Evolutionary conservation across 2,329 filamentous ascomycete species (phyloP).

Genomic region (Trichoderma atroviride): DNA sequence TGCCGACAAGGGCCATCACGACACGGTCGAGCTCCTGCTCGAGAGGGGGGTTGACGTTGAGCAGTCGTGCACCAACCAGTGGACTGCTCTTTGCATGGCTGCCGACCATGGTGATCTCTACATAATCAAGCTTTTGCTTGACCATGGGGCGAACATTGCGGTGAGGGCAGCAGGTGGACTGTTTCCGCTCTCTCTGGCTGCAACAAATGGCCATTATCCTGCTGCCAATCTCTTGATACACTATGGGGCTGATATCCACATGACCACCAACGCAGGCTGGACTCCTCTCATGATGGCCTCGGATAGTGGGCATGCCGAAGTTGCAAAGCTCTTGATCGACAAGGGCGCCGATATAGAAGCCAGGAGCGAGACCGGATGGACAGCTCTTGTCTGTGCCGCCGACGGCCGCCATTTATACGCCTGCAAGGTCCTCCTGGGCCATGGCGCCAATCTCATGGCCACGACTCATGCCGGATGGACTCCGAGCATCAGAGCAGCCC

Average conservation of each 20-base stretch:
- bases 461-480: slow-evolving; percentile 9
- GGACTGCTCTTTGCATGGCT: slow-evolving; percentile 25
- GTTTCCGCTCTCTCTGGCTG: slow-evolving; percentile 17
- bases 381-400: slow-evolving; percentile 21
- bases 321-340: slow-evolving; percentile 21
- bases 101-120: slow-evolving; percentile 13
- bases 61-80: neutral
- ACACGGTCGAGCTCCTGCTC: slow-evolving; percentile 5
- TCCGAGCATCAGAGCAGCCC: slow-evolving; percentile 18
- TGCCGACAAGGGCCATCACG: slow-evolving; percentile 3
- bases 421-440: slow-evolving; percentile 17
- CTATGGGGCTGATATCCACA: slow-evolving; percentile 20
- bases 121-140: slow-evolving; percentile 6
- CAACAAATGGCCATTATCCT: slow-evolving; percentile 11
- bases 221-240: slow-evolving; percentile 6
- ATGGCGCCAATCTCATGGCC: slow-evolving; percentile 17
- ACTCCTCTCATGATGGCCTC: slow-evolving; percentile 24
- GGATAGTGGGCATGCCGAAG: slow-evolving; percentile 1
- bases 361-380: slow-evolving; percentile 16
- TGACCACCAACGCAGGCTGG: slow-evolving; percentile 9
- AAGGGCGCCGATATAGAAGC: slow-evolving; percentile 15
- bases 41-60: slow-evolving; percentile 19
- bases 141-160: slow-evolving; percentile 14
- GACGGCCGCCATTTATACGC: slow-evolving; percentile 9
- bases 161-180: neutral